A percentile compares a stretch with the other conserved stretches of the same genome.
Conservation (phyloP, 164 flowering plant species). For the Magnolia changhungtana region DNA sequence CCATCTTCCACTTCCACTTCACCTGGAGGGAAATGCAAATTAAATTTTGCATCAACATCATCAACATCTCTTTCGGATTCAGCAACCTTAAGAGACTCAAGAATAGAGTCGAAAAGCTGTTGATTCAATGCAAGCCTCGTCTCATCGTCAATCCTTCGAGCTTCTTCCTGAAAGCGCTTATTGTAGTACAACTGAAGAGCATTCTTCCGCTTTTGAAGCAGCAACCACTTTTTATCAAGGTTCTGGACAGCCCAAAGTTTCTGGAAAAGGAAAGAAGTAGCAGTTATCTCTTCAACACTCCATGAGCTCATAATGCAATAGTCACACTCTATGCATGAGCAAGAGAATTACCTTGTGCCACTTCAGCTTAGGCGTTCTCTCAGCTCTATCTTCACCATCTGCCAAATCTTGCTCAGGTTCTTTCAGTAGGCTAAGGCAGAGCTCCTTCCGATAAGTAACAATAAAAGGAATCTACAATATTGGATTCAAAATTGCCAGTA, state of each 20-base stretch:
- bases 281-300: neutral
- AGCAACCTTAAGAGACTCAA: slow-evolving; percentile 55
- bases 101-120: slow-evolving; percentile 65
- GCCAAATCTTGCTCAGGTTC: too few species aligned
- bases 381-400: slow-evolving; percentile 13
- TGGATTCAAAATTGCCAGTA: too few species aligned
- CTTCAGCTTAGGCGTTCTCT: slow-evolving; percentile 8
- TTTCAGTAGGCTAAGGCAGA: too few species aligned
- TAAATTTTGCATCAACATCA: slow-evolving; percentile 61
- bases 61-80: slow-evolving; percentile 89
- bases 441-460: too few species aligned
- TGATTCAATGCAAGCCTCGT: slow-evolving; percentile 25
- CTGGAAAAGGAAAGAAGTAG: slow-evolving; percentile 33
- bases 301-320: neutral
- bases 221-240: slow-evolving; percentile 87
- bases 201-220: slow-evolving; percentile 78
- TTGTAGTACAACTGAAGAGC: slow-evolving; percentile 63
- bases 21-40: too few species aligned
- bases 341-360: slow-evolving; percentile 24
- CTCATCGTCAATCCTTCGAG: slow-evolving; percentile 27
- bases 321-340: neutral
- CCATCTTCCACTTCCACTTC: too few species aligned
- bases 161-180: slow-evolving; percentile 83
- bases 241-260: slow-evolving; percentile 83
- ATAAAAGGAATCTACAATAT: too few species aligned